Conservation (phyloP, 352 stramenopile genomes). For the Phytopythium delawarense region DNA sequence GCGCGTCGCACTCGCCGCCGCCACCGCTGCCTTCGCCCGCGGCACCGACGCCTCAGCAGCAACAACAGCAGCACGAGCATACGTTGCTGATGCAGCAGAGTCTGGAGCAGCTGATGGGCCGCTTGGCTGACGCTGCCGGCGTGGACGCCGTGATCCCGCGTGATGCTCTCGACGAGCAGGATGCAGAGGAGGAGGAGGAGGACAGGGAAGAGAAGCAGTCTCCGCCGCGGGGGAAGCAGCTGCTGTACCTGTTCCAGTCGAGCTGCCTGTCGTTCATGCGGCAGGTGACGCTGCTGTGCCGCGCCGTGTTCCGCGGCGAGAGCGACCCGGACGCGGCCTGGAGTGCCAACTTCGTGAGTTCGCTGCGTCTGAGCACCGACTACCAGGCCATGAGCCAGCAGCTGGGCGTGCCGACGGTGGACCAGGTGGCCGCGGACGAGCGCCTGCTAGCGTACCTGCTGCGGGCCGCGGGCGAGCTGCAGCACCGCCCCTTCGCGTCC, state of each 20-base stretch:
- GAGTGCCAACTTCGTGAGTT: constrained; percentile 80
- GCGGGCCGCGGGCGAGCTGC: constrained; percentile 47
- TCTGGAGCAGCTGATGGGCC: constrained; percentile 51
- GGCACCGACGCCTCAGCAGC: not conserved
- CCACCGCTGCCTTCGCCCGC: not conserved
- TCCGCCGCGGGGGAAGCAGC: constrained; percentile 41
- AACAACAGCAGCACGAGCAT: constrained; percentile 22
- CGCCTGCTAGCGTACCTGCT: constrained; percentile 51
- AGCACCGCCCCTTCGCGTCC: constrained; percentile 35
- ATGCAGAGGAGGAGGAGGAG: constrained; percentile 7
- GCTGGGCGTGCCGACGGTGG: constrained; percentile 54
- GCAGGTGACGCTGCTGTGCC: constrained; percentile 69
- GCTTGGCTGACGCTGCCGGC: constrained; percentile 37
- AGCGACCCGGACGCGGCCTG: constrained; percentile 69
- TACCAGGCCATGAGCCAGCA: constrained; percentile 76
- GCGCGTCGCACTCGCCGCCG: constrained; percentile 5
- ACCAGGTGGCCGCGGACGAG: constrained; percentile 48
- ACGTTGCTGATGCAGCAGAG: constrained; percentile 27
- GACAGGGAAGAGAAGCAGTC: not conserved
- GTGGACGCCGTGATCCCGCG: constrained; percentile 23
- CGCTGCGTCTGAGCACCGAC: constrained; percentile 66
- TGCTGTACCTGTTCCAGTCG: constrained; percentile 73
- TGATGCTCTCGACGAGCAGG: not conserved
- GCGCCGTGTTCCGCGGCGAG: constrained; percentile 73
- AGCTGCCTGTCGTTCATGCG: constrained; percentile 70